These are phyloP conservation scores for Parascedosporium putredinis DNA, from an alignment of 2,329 filamentous ascomycete genomes.

Conservation along the genomic window DNA sequence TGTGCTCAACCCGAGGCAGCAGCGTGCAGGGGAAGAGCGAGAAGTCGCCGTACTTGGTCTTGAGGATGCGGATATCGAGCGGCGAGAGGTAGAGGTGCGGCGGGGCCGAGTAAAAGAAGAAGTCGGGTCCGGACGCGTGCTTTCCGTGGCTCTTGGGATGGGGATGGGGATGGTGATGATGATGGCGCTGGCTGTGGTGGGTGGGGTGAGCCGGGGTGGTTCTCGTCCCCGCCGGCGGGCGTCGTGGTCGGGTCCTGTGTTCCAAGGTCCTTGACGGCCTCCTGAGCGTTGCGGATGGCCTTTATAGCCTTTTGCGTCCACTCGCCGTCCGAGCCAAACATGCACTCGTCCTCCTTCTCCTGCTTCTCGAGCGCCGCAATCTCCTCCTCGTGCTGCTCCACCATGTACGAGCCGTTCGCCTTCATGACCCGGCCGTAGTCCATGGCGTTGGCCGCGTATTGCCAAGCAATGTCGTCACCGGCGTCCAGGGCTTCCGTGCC, in stretches of 20 bases:
- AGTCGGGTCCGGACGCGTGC: constrained; percentile 34
- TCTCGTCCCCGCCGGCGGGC: background rate
- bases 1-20: constrained; percentile 76
- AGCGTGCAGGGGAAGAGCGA: constrained; percentile 75
- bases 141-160: constrained; percentile 1
- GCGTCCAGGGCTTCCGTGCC: constrained; percentile 56
- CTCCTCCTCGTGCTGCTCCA: constrained; percentile 67
- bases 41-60: constrained; percentile 78
- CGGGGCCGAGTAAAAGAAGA: constrained; percentile 81
- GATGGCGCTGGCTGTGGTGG: too few species aligned
- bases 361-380: constrained; percentile 64
- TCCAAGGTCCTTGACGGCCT: constrained; percentile 41
- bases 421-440: constrained; percentile 96
- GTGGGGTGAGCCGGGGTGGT: too few species aligned
- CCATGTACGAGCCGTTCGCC: constrained; percentile 81
- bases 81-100: constrained; percentile 85
- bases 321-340: constrained; percentile 86
- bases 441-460: constrained; percentile 83
- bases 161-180: background rate
- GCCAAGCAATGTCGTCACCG: constrained; percentile 81
- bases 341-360: constrained; percentile 77
- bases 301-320: constrained; percentile 81
- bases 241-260: background rate
- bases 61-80: constrained; percentile 84
- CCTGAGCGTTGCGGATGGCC: constrained; percentile 63